Evolutionary conservation across 768 basidiomycete genomes (phyloP).

Genomic region (Panus rudis): DNA sequence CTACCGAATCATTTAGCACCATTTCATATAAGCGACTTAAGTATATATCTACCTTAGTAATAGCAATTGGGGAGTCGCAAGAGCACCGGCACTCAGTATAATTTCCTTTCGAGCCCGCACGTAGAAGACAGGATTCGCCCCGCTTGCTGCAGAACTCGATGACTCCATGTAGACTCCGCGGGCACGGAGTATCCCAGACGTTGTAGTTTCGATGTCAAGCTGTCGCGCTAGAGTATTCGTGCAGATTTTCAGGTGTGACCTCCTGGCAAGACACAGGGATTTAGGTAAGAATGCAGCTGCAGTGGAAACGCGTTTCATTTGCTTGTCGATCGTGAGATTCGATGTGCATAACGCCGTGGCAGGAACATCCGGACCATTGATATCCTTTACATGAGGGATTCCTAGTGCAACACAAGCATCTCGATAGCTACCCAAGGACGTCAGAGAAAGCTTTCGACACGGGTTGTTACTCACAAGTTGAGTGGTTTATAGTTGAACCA

Average conservation of each 20-base stretch:
- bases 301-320: conserved; percentile 13
- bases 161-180: no score
- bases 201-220: not conserved
- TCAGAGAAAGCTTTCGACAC: not conserved
- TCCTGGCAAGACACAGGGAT: conserved; percentile 5
- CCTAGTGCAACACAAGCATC: conserved; percentile 15
- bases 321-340: conserved; percentile 17
- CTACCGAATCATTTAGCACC: conserved; percentile 8
- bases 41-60: no score
- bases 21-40: no score
- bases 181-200: no score
- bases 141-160: no score
- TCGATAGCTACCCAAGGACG: conserved; percentile 2
- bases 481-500: not conserved
- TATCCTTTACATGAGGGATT: conserved; percentile 15
- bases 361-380: conserved; percentile 15
- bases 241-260: not conserved
- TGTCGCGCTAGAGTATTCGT: not conserved
- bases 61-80: no score
- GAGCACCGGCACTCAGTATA: no score
- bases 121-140: no score
- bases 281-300: conserved; percentile 17
- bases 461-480: not conserved
- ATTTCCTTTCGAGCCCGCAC: no score
- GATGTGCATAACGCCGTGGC: conserved; percentile 14